Evolutionary conservation across 306 rosid genomes (phyloP), one percentile per base, ranked within the genome.

Genomic region (Notholithocarpus densiflorus): DNA sequence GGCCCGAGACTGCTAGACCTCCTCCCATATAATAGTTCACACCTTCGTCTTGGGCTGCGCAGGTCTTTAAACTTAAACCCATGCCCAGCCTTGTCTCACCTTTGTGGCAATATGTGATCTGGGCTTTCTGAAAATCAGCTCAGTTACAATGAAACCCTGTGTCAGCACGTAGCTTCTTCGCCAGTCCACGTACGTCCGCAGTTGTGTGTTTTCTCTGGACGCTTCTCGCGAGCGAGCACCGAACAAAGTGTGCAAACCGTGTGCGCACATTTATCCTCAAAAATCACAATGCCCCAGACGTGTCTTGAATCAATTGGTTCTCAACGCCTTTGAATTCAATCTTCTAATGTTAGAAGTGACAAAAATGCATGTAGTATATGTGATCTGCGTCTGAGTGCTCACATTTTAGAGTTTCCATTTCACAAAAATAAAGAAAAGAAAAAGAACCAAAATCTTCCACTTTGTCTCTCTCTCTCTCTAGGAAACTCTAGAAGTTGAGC

Each of bases 401-500:
- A 32, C 23, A 66, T 66, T 18, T 34, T 19, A 37, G 6, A 2
- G 17, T 10, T 19, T 32, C 24, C 52, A 32, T 17, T 1, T 0
- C 24, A 19, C 51, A 11, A 5, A 27, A 15, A 15, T 4, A 31
- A 1, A 64, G 18, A 10, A 5, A 27, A 6, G 0, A 4, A 31
- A 1, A 17, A 27, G 8, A 4, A 5, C 40, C 70, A 29, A 8
- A 15, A 17, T 27, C 2, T 62, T 29, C n/a, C 14, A 6, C 18
- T 14, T 7, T 59, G 31, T 5, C 6, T 32, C 40, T 24, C 29
- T 48, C 5, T 53, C 72, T 71, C 43, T 86, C 89, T 52, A 7
- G 87, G 75, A 86, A 59, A 71, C 72, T 86, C 89, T 77, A 81
- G 89, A 86, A 86, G 32, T 29, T 8, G 56, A 37, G 1, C 53